Percentiles rank a stretch among this genome's conserved stretches.
Conservation (phyloP, 2,329 filamentous ascomycete species). For the Dothideomycetes sp. region DNA sequence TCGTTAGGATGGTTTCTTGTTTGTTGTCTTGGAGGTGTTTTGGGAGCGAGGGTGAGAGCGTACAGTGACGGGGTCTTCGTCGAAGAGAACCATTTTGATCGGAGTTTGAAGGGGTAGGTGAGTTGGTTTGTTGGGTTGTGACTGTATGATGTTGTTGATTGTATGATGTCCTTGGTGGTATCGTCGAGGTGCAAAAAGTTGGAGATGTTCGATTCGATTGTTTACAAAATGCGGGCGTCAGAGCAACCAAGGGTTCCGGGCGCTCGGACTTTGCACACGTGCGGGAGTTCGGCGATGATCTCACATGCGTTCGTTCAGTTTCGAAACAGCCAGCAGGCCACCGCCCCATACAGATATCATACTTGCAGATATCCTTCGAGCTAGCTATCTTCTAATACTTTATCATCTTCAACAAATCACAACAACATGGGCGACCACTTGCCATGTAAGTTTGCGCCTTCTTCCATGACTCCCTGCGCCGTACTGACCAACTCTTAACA, state of each 20-base stretch:
- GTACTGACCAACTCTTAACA: slow-evolving; percentile 36
- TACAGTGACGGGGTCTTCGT: slow-evolving; percentile 84
- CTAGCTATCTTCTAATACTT: not conserved
- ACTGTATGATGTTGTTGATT: not conserved
- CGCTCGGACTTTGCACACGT: not conserved
- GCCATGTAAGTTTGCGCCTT: slow-evolving; percentile 35
- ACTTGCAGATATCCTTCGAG: too few relatives aligned
- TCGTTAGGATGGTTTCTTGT: slow-evolving; percentile 13
- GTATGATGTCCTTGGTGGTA: not conserved
- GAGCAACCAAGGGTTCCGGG: slow-evolving; percentile 1
- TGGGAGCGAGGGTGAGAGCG: slow-evolving; percentile 23
- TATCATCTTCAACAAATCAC: slow-evolving; percentile 1
- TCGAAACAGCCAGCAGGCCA: not conserved
- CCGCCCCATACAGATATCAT: too few relatives aligned
- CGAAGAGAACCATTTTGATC: slow-evolving; percentile 69
- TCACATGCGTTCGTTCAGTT: not conserved
- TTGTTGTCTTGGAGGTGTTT: slow-evolving; percentile 7
- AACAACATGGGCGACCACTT: slow-evolving; percentile 37
- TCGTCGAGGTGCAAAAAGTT: not conserved
- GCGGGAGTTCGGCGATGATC: slow-evolving; percentile 2
- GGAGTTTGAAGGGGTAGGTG: too few relatives aligned
- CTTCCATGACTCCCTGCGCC: slow-evolving; percentile 1
- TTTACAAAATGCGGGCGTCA: slow-evolving; percentile 4
- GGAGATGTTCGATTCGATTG: not conserved
- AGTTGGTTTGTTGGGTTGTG: not conserved